phyloP scores from a whole-genome alignment of 2,329 filamentous ascomycete genomes.

The Magnaporthiopsis poae region DNA sequence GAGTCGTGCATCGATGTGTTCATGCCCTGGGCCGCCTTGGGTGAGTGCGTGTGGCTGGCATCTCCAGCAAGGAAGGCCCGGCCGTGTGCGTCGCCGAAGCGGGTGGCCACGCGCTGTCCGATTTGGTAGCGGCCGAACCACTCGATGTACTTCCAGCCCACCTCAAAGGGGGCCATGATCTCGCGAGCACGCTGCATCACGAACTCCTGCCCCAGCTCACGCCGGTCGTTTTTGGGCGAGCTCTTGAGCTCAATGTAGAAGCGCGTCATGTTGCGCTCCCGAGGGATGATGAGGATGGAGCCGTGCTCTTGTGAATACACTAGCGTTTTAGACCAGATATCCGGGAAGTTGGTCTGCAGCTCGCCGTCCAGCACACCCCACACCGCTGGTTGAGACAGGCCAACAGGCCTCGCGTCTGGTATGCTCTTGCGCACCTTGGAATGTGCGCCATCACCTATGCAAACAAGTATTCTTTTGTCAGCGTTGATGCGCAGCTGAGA shows the following conservation, averaged over 20 bases:
- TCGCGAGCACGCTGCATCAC: slow-evolving; percentile 44
- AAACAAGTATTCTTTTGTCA: background rate
- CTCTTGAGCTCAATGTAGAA: slow-evolving; percentile 50
- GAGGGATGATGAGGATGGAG: slow-evolving; percentile 63
- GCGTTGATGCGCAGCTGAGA: background rate
- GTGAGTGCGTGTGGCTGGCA: slow-evolving; percentile 52
- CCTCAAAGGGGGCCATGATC: slow-evolving; percentile 48
- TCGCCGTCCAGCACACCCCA: slow-evolving; percentile 67
- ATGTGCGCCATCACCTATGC: slow-evolving; percentile 56
- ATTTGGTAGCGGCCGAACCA: slow-evolving; percentile 69
- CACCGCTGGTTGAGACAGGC: slow-evolving; percentile 42
- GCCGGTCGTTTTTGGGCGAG: slow-evolving; percentile 28
- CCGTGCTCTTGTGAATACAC: slow-evolving; percentile 58
- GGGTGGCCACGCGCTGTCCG: slow-evolving; percentile 59
- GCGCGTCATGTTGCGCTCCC: slow-evolving; percentile 63
- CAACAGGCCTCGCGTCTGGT: slow-evolving; percentile 43
- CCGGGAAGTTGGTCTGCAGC: slow-evolving; percentile 62
- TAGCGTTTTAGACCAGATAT: slow-evolving; percentile 65
- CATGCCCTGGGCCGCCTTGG: slow-evolving; percentile 57
- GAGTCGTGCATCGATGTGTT: slow-evolving; percentile 53
- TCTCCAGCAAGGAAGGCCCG: slow-evolving; percentile 55
- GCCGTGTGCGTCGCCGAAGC: slow-evolving; percentile 52
- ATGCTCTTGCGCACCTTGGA: slow-evolving; percentile 60
- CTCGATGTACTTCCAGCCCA: slow-evolving; percentile 50
- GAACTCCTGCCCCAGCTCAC: slow-evolving; percentile 44